Conservation (phyloP, 495 filamentous ascomycete species). For the Filosporella fistucella region DNA sequence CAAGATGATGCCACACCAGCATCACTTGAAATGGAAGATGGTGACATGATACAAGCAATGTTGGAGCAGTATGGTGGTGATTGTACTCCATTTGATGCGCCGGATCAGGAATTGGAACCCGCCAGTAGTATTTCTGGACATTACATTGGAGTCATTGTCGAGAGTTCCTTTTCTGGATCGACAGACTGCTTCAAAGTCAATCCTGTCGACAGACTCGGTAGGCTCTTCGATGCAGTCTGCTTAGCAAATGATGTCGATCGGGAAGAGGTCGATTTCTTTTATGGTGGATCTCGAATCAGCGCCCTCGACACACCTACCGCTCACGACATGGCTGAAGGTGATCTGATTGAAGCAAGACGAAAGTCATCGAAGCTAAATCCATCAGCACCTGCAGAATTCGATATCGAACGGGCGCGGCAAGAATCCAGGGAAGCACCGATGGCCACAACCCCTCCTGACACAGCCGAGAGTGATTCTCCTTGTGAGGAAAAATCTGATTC, state of each 20-base stretch:
- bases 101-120: not conserved
- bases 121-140: not conserved
- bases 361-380: too few relatives aligned
- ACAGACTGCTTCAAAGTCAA: not conserved
- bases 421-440: too few relatives aligned
- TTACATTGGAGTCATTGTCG: not conserved
- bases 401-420: too few relatives aligned
- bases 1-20: slow-evolving; percentile 65
- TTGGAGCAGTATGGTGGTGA: slow-evolving; percentile 7
- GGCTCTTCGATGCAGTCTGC: not conserved
- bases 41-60: slow-evolving; percentile 2
- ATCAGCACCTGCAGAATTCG: too few relatives aligned
- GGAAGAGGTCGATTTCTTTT: slow-evolving; percentile 66
- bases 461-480: too few relatives aligned
- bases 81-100: not conserved
- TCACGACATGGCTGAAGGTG: slow-evolving; percentile 26
- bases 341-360: not conserved
- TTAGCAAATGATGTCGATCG: not conserved
- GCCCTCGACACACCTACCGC: slow-evolving; percentile 40
- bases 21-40: slow-evolving; percentile 6
- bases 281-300: slow-evolving; percentile 66
- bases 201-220: not conserved
- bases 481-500: too few relatives aligned
- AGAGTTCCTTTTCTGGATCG: too few relatives aligned
- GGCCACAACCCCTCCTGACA: too few relatives aligned